Conservation (phyloP, 2,329 filamentous ascomycete genomes). For the Sclerotinia sclerotiorum region DNA sequence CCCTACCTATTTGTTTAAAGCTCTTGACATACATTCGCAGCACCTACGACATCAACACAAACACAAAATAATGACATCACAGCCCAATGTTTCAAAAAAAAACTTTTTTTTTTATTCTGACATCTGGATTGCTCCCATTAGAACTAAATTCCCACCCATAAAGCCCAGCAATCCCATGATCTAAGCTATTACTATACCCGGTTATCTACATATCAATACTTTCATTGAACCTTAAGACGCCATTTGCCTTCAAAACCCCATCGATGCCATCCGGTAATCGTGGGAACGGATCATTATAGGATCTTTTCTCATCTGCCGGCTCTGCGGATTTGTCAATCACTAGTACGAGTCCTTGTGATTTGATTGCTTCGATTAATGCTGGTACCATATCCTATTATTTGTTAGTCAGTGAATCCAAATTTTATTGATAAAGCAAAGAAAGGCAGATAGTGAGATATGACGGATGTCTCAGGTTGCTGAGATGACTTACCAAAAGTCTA, state of each 20-base stretch:
- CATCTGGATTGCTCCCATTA: neutral
- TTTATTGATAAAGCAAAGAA: neutral
- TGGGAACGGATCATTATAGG: slow-evolving; percentile 52
- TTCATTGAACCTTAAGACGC: slow-evolving; percentile 89
- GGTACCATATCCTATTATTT: slow-evolving; percentile 81
- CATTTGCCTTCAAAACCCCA: slow-evolving; percentile 80
- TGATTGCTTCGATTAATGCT: slow-evolving; percentile 87
- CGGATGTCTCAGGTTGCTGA: neutral
- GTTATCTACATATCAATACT: slow-evolving; percentile 69
- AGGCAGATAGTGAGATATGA: neutral
- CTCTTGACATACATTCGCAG: neutral
- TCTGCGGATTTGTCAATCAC: slow-evolving; percentile 78
- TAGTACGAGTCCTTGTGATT: slow-evolving; percentile 87
- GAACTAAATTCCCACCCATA: neutral
- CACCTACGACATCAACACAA: neutral
- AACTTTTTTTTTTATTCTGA: neutral
- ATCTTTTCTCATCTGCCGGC: slow-evolving; percentile 35
- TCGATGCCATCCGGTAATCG: slow-evolving; percentile 79
- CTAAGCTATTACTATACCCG: neutral
- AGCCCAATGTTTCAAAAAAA: too few relatives aligned
- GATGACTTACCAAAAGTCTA: slow-evolving; percentile 69
- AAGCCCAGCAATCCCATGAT: neutral
- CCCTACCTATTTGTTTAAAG: too few relatives aligned
- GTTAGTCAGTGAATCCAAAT: slow-evolving; percentile 29
- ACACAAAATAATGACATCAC: too few relatives aligned